Conservation (phyloP, 2,329 filamentous ascomycete genomes). For the Zelopaecilomyces penicillatus region DNA sequence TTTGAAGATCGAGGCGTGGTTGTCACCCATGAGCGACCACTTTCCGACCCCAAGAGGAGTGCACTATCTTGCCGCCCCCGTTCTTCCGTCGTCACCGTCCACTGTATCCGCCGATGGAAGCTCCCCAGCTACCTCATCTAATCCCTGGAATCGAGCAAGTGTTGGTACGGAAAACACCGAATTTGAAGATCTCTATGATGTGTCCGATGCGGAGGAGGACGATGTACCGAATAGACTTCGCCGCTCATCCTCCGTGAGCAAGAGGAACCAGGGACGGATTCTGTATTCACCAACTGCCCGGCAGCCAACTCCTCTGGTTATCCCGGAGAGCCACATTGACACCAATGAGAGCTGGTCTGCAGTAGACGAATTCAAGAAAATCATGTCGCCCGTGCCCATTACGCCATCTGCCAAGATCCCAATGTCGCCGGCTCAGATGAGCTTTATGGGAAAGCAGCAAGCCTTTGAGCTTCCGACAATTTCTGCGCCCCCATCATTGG, state of each 20-base stretch:
- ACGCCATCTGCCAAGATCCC: conserved; percentile 61
- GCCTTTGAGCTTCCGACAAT: conserved; percentile 60
- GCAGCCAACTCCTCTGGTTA: conserved; percentile 39
- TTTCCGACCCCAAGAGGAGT: conserved; percentile 65
- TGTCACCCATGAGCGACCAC: conserved; percentile 52
- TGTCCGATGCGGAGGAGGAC: conserved; percentile 66
- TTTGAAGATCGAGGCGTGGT: conserved; percentile 49
- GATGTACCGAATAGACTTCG: conserved; percentile 13
- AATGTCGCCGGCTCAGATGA: conserved; percentile 67
- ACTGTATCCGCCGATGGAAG: conserved; percentile 43
- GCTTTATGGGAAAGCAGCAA: conserved; percentile 57
- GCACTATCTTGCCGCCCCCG: conserved; percentile 55
- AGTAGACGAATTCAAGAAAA: conserved; percentile 36
- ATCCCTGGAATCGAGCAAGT: conserved; percentile 56
- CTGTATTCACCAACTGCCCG: conserved; percentile 27
- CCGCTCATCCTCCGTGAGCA: conserved; percentile 29
- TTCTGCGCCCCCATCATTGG: conserved; percentile 78
- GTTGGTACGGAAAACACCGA: conserved; percentile 58
- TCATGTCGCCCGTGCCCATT: conserved; percentile 50
- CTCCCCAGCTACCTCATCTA: conserved; percentile 47
- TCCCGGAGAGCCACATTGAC: conserved; percentile 33
- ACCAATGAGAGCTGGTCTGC: conserved; percentile 36
- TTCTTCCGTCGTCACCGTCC: conserved; percentile 53
- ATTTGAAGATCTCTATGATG: conserved; percentile 82
- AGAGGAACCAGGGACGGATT: conserved; percentile 26